Base-by-base conservation (phyloP, 805 yeast genomes). In the Metschnikowia baotianmanensis region DNA sequence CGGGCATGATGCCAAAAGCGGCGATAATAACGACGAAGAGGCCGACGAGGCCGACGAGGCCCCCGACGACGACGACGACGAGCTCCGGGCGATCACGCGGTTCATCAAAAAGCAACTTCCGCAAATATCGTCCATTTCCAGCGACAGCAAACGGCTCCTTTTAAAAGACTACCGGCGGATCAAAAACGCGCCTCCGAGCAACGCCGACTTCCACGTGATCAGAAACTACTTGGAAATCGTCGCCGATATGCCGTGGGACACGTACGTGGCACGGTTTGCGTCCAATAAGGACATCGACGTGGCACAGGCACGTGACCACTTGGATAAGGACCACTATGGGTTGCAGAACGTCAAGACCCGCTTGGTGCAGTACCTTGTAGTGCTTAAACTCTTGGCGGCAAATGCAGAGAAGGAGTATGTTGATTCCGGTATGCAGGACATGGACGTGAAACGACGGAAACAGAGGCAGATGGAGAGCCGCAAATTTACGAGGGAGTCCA, bases 281-380 rank as follows among this genome's bases (percentile, higher is more conserved):
- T 47, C 61, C 11, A 62, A 73, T 53, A 72, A 69, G 20, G 72
- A 73, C 38, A 67, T 79, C 37, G 77, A 83, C 48, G 58, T 86
- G 13, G 57, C 55, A 1, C 59, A 57, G 11, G 87, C 91, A 0
- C 69, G 74, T 42, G 53, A 60, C n/a, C 74, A 74, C 36, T 69
- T 86, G 19, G 86, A 86, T 50, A 64, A 68, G n/a, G 95, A 86
- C 53, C 95, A 86, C 56, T 83, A 78, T 55, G 95, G 95, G 0
- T 71, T 86, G 52, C 75, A 76, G 31, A 76, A 76, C 45, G 91
- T 84, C 33, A 88, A 88, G 59, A 80, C 75, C 49, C 69, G 96
- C 35, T 71, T 88, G 27, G 58, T 88, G 17, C 95, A 88, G 58
- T 86, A 87, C 57, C 66, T 88, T 22, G 88, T 93, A 4, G 89